A percentile compares a stretch with the other conserved stretches of the same genome.
phyloP scores from a whole-genome alignment of 208 protist genomes.

The Trypanosoma conorhini region DNA sequence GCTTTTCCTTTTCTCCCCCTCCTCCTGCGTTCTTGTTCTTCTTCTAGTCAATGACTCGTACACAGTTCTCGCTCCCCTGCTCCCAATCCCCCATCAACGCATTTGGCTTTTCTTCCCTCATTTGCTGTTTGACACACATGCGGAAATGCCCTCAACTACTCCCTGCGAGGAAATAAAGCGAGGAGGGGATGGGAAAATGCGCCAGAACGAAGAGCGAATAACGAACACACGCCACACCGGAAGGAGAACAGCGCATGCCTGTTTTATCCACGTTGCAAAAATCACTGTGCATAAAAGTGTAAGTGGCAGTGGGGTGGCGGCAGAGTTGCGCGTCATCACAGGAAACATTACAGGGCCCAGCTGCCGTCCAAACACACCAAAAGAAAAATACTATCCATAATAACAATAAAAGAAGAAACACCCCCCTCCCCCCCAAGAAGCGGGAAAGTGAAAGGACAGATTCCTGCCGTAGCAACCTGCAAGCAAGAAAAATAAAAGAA shows the following conservation, averaged over 20 bases:
- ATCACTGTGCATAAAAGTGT: background rate
- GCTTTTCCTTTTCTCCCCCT: background rate
- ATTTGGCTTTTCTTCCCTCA: background rate
- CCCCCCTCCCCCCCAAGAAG: background rate
- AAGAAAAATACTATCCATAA: background rate
- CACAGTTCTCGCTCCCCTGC: background rate
- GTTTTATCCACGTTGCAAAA: background rate
- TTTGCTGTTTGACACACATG: background rate
- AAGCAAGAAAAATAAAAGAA: constrained; percentile 13
- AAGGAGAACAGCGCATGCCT: background rate
- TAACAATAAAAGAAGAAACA: background rate
- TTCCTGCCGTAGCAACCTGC: background rate
- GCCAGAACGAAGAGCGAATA: background rate
- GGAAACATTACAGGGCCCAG: background rate
- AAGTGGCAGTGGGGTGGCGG: background rate
- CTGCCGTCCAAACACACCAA: background rate
- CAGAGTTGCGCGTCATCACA: background rate
- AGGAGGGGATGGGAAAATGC: constrained; percentile 6
- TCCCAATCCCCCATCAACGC: background rate
- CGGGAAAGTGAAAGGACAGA: constrained; percentile 8
- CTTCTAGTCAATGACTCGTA: background rate
- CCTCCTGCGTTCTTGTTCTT: background rate
- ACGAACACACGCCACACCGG: background rate
- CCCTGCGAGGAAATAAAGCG: background rate
- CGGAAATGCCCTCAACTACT: background rate